Evolutionary conservation across 1,139 yeast species (phyloP), one percentile per base, ranked within the genome.

Genomic region (Yamadazyma diospyri): DNA sequence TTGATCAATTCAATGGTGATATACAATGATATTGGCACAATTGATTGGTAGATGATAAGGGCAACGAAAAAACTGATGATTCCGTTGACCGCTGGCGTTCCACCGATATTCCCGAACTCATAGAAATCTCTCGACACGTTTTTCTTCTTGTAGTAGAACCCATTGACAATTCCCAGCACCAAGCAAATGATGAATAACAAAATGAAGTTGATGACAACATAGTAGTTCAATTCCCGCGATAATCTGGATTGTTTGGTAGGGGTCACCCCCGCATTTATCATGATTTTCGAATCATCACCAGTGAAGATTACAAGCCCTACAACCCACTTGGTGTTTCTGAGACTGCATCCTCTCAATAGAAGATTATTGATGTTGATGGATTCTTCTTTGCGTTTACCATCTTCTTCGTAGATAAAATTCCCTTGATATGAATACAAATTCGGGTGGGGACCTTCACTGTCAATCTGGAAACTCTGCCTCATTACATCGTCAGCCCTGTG

Each of bases 1-100:
- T 76, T 76, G 51, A 76, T 72, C 41, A 76, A 72, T 53, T 76
- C 81, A 46, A 76, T 72, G 32, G 81, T 71, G 36, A 76, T 72
- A 51, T 76, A 76, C 40, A 76, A 64, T 1, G 81, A 76, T 38
- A 76, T 76, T 4, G 81, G 81, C 19, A 76, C 78, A 52, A 76
- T 62, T 0, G 80, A 70, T 53, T 72, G 79, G 48, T 73, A 76
- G 44, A 76, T 57, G 36, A 76, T 76, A 36, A 76, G 55, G 1
- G 77, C 72, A 26, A 76, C 81, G 42, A 64, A 62, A 42, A 72
- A 74, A 22, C 64, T 59, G 14, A 75, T 69, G 9, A 73, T 45
- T 31, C 81, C 82, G 49, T 74, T 76, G 16, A 55, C 58, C 22
- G 69, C 67, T 1, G 81, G 71, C 1, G 72, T 43, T 0, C 72